A percentile compares a stretch with the other conserved stretches of the same genome.
phyloP scores from a whole-genome alignment of 192 early-diverging fungal genomes.

The Irineochytrium annulatum region DNA sequence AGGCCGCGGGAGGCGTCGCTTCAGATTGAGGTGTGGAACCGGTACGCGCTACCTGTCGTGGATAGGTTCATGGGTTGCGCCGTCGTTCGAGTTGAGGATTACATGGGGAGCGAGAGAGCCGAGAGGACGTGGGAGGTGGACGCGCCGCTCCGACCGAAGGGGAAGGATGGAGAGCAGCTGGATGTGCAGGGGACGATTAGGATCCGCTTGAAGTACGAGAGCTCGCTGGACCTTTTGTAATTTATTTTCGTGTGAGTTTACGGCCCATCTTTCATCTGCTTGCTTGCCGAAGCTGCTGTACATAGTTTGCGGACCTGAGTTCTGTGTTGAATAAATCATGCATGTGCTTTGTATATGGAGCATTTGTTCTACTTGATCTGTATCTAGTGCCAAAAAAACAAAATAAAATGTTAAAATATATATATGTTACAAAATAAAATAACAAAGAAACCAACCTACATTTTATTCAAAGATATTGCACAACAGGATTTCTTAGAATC shows the following conservation, averaged over 20 bases:
- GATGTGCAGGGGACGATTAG: constrained; percentile 5
- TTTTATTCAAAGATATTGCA: too few relatives aligned
- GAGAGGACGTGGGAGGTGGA: constrained; percentile 19
- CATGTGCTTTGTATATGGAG: too few relatives aligned
- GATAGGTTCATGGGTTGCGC: constrained; percentile 13
- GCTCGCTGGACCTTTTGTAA: constrained; percentile 14
- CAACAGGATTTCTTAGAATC: too few relatives aligned
- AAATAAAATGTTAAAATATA: too few relatives aligned
- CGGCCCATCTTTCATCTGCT: too few relatives aligned
- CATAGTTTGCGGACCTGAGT: too few relatives aligned
- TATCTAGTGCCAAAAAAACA: too few relatives aligned
- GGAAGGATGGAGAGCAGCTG: not conserved
- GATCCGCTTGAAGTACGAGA: constrained; percentile 18
- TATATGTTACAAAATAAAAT: too few relatives aligned
- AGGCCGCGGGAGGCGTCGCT: constrained; percentile 14
- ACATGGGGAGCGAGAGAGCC: constrained; percentile 1
- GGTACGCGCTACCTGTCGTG: not conserved
- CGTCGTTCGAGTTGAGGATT: constrained; percentile 10
- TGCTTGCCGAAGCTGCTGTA: too few relatives aligned
- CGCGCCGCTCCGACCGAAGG: not conserved
- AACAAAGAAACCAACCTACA: too few relatives aligned
- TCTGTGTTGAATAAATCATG: too few relatives aligned
- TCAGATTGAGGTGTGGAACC: constrained; percentile 19
- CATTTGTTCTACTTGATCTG: too few relatives aligned
- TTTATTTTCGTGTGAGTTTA: not conserved